Base-by-base conservation (phyloP, 768 basidiomycete genomes). In the Asterophora lycoperdoides region DNA sequence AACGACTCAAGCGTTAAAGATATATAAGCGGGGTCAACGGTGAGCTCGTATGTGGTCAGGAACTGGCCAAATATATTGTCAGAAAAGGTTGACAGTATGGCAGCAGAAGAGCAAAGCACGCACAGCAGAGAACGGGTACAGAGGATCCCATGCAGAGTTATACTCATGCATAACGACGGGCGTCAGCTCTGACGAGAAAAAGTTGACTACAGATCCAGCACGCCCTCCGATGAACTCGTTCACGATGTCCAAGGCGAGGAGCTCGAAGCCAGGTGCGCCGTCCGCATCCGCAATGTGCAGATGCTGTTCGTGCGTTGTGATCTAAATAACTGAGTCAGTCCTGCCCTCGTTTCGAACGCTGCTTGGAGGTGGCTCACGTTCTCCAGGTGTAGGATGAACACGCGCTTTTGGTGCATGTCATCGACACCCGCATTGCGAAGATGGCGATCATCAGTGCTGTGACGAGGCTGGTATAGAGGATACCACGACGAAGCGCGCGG, bases 71-170 rank as follows among this genome's bases (percentile, higher is more conserved):
- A 2, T 13, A 32, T 13, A 32, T 32, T 32, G 30, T 32, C 30
- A 32, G 30, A 32, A 32, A 32, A 32, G 13, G 30, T n/a, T n/a
- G n/a, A n/a, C n/a, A n/a, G n/a, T n/a, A 39, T 44, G 57, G 58
- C 23, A 61, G 34, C 19, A 32, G 19, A 55, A 45, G 44, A 34
- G 43, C 39, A 17, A 29, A 36, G 48, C 14, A 62, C 80, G 30
- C 56, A 88, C 89, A 36, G 81, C 70, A 2, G 86, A 87, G 65
- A 90, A 89, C 11, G 89, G 89, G 62, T 86, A 91, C 33, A 94
- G 60, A 1, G 81, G 70, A 64, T 95, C 91, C 93, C 93, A 98
- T 57, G 96, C 91, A 13, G 79, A 68, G 55, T 92, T 93, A 60
- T 83, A 76, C 49, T 89, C 83, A 51, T 88, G 76, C 78, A 92